A percentile compares a stretch with the other conserved stretches of the same genome.
Evolutionary conservation across 2,329 filamentous ascomycete species (phyloP).

Genomic region (Talaromyces sp.): DNA sequence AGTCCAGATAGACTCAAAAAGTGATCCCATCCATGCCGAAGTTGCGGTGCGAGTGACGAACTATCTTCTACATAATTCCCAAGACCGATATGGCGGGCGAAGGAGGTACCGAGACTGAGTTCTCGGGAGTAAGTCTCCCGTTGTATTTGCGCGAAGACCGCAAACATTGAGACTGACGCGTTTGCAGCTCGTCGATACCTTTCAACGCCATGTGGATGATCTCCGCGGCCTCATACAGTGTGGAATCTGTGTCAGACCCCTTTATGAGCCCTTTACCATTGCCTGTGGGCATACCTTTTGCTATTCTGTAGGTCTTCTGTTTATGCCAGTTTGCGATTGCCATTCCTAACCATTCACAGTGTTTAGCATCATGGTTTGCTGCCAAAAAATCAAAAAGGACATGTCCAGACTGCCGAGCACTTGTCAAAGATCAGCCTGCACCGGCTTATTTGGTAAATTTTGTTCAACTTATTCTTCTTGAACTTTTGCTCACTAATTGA

Average conservation of each 20-base stretch:
- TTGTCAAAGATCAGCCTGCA: constrained; percentile 61
- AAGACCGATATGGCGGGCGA: constrained; percentile 15
- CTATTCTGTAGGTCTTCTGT: constrained; percentile 58
- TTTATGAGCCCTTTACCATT: constrained; percentile 71
- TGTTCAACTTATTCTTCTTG: neutral
- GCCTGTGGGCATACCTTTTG: constrained; percentile 73
- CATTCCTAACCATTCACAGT: constrained; percentile 47
- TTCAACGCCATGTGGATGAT: constrained; percentile 61
- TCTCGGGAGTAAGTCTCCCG: constrained; percentile 34
- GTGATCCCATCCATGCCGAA: constrained; percentile 7
- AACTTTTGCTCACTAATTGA: constrained; percentile 12
- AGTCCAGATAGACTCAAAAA: constrained; percentile 10
- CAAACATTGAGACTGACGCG: constrained; percentile 14
- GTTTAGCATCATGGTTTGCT: constrained; percentile 59
- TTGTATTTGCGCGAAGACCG: neutral
- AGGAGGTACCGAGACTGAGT: constrained; percentile 22
- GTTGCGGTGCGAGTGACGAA: neutral
- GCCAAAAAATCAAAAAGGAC: constrained; percentile 62
- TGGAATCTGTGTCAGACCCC: constrained; percentile 68
- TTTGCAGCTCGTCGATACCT: constrained; percentile 42
- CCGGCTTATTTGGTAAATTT: constrained; percentile 64
- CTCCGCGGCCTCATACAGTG: constrained; percentile 65
- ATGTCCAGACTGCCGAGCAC: constrained; percentile 68
- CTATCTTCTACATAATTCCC: neutral
- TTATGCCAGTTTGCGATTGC: neutral